Evolutionary conservation across 805 yeast genomes (phyloP).

Genomic region (Priceomyces carsonii): DNA sequence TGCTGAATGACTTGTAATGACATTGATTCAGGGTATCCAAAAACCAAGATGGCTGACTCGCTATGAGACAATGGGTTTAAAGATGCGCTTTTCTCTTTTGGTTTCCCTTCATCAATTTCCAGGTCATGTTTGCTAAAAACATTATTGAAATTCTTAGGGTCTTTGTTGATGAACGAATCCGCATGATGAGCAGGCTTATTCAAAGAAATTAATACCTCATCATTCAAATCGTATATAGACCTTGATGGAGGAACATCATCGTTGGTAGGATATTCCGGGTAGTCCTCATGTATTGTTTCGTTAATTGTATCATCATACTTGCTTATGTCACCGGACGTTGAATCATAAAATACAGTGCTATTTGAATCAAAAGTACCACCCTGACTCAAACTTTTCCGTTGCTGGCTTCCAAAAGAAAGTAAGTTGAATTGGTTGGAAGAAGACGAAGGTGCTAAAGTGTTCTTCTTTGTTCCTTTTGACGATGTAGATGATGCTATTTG

Average conservation of each 20-base stretch:
- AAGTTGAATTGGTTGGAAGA: constrained; percentile 30
- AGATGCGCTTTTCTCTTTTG: constrained; percentile 11
- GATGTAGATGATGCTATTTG: constrained; percentile 28
- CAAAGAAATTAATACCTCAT: constrained; percentile 39
- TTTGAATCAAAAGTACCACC: constrained; percentile 15
- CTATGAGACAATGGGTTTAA: constrained; percentile 26
- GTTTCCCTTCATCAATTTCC: constrained; percentile 7
- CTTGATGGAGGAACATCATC: constrained; percentile 52
- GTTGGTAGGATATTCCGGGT: constrained; percentile 23
- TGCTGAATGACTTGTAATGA: constrained; percentile 67
- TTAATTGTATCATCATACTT: constrained; percentile 31
- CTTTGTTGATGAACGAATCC: constrained; percentile 44
- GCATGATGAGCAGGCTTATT: constrained; percentile 35
- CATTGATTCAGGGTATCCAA: constrained; percentile 83
- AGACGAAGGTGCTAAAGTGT: constrained; percentile 9
- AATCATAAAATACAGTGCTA: constrained; percentile 23
- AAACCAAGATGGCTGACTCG: constrained; percentile 75
- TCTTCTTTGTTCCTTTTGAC: constrained; percentile 11
- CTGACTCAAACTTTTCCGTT: constrained; percentile 18
- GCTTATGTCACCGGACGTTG: constrained; percentile 18
- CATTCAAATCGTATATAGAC: constrained; percentile 51
- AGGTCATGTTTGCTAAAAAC: constrained; percentile 35
- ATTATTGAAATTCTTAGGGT: constrained; percentile 47
- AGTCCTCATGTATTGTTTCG: constrained; percentile 30
- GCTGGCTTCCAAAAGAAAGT: constrained; percentile 35